Base-by-base conservation (phyloP, 257 asterid genomes). In the Marsdenia floribunda region DNA sequence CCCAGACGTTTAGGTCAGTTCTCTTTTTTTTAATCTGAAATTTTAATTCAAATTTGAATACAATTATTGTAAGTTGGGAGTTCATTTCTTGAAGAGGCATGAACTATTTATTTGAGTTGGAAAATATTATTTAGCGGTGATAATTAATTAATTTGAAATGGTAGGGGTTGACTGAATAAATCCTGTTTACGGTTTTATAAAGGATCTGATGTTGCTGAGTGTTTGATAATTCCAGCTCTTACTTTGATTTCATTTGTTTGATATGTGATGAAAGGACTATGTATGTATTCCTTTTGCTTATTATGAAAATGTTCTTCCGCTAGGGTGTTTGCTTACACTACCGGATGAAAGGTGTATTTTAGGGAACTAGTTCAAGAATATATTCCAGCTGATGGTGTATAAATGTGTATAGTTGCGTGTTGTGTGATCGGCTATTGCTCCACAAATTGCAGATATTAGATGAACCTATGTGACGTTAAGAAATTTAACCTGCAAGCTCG, bases 1-100 rank as follows among this genome's bases (percentile, higher is more conserved):
- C 73, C 81, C 82, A 90, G 77, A 73, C 94, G 96, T 79, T 82
- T 94, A 79, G 91, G 97, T 91, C 70, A 35, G 80, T 70, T 67
- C 66, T 67, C 3, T 1, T 37, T 12, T 37, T 26, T 75, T 33
- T 42, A 4, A 57, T 77, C 67, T 1, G 47, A 46, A 26, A 35
- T 15, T 22, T 71, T 16, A 29, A 54, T 52, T 52, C 0, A 54
- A 18, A 1, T 38, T 3, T 44, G 49, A 7, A 16, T 0, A 21
- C 4, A 58, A 21, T 13, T 59, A 4, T 73, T 40, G 15, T 7
- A 13, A 18, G 2, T 46, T 71, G 66, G 66, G 49, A 18, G 54
- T 50, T 5, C 50, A 44, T 70, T 5, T 33, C 42, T 63, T 63
- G 44, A 29, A 68, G 35, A 38, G 5, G 7, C 10, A 68, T 46